Conservation (phyloP, 2,329 filamentous ascomycete species). For the Fusarium goolgardi region DNA sequence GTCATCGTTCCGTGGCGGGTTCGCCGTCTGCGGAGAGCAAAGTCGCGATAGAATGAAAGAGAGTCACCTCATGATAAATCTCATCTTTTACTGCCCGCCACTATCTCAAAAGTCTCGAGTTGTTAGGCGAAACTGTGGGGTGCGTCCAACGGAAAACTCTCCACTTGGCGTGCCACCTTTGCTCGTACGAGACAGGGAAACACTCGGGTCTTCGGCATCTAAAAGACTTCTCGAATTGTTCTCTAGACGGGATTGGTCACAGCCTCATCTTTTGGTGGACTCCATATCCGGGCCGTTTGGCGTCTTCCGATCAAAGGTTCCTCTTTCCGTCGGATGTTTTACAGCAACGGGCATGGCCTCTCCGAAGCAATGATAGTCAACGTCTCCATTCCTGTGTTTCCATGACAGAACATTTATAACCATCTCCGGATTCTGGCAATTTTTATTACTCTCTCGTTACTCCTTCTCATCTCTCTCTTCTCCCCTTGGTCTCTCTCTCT, state of each 20-base stretch:
- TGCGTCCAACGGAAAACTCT: slow-evolving; percentile 4
- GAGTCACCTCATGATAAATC: slow-evolving; percentile 4
- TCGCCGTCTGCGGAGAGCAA: slow-evolving; percentile 23
- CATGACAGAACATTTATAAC: slow-evolving; percentile 39
- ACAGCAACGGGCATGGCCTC: slow-evolving; percentile 30
- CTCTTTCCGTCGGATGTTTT: slow-evolving; percentile 38
- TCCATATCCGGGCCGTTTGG: slow-evolving; percentile 41
- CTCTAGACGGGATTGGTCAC: neutral
- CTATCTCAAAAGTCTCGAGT: slow-evolving; percentile 19
- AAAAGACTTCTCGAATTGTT: slow-evolving; percentile 44
- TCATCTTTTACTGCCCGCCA: neutral
- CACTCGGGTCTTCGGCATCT: slow-evolving; percentile 41
- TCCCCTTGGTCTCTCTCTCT: neutral
- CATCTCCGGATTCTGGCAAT: slow-evolving; percentile 32
- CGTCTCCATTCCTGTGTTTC: slow-evolving; percentile 12
- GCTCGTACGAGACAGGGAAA: slow-evolving; percentile 40
- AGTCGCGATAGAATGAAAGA: slow-evolving; percentile 4
- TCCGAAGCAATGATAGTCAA: slow-evolving; percentile 3
- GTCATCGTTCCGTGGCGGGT: slow-evolving; percentile 2
- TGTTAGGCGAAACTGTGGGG: slow-evolving; percentile 24
- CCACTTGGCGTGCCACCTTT: slow-evolving; percentile 28
- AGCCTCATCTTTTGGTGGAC: slow-evolving; percentile 14
- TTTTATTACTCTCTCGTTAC: slow-evolving; percentile 26
- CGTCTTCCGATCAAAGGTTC: slow-evolving; percentile 33
- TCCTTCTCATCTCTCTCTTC: slow-evolving; percentile 15